These are phyloP conservation scores for Ophiostoma sp. DNA, from an alignment of 2,329 filamentous ascomycete genomes.

Conservation along the genomic window DNA sequence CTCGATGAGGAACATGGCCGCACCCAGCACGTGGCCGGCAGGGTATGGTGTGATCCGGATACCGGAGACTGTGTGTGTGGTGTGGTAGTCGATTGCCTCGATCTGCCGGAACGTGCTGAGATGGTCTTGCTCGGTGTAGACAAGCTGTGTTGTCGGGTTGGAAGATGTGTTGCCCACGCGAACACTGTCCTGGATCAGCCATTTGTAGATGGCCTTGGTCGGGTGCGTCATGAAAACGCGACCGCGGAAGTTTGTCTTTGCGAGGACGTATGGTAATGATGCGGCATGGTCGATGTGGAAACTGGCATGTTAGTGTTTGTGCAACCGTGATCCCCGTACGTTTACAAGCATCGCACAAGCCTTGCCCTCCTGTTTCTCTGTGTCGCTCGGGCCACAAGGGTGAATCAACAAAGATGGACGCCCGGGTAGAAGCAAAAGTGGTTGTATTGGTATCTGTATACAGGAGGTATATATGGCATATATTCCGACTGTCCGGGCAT, in stretches of 20 bases:
- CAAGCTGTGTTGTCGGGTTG: conserved; percentile 61
- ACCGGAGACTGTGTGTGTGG: conserved; percentile 92
- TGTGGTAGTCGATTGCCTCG: conserved; percentile 97
- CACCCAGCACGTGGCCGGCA: conserved; percentile 93
- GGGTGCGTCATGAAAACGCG: conserved; percentile 99
- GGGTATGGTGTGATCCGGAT: conserved; percentile 96
- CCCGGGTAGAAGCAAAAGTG: conserved; percentile 17
- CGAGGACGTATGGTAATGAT: conserved; percentile 92
- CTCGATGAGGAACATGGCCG: conserved; percentile 96
- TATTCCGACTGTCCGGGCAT: neutral
- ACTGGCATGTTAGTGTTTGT: conserved; percentile 46
- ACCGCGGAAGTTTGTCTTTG: conserved; percentile 96
- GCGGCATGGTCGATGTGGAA: conserved; percentile 99
- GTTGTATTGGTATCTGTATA: conserved; percentile 32
- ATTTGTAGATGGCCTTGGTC: conserved; percentile 99
- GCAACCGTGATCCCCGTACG: neutral
- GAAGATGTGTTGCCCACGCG: conserved; percentile 72
- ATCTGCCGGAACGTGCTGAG: conserved; percentile 89
- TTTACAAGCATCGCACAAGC: neutral
- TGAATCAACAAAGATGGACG: conserved; percentile 2
- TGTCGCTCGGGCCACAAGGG: neutral
- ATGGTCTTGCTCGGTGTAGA: conserved; percentile 95
- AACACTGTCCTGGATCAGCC: conserved; percentile 96
- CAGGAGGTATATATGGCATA: conserved; percentile 2
- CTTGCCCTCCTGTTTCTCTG: neutral